Evolutionary conservation across 1,139 yeast species (phyloP).

Genomic region (Saccharomyces hybrid): DNA sequence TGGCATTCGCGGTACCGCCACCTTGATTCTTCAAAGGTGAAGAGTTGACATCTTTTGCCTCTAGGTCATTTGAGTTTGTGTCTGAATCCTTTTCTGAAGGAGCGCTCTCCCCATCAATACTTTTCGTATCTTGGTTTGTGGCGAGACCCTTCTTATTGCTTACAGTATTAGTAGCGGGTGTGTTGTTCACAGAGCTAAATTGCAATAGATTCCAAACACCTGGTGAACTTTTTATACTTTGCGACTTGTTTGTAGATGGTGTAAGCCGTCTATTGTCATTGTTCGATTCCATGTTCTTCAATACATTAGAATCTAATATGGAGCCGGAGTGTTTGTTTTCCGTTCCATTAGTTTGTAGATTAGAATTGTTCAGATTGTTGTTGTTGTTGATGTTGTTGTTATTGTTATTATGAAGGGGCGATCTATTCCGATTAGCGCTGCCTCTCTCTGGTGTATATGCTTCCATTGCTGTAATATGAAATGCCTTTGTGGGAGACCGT

Average conservation of each 20-base stretch:
- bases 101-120: conserved; percentile 1
- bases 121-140: conserved; percentile 1
- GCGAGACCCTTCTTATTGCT: conserved; percentile 5
- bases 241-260: conserved; percentile 8
- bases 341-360: not conserved
- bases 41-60: conserved; percentile 9
- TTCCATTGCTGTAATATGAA: conserved; percentile 53
- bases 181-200: conserved; percentile 47
- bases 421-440: conserved; percentile 34
- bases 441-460: conserved; percentile 84
- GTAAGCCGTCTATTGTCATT: conserved; percentile 4
- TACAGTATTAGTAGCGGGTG: conserved; percentile 18
- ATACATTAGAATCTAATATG: not conserved
- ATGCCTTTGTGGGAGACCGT: conserved; percentile 40
- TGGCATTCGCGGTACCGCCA: not conserved
- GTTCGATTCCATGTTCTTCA: not conserved
- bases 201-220: conserved; percentile 77
- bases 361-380: not conserved
- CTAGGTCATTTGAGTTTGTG: conserved; percentile 3
- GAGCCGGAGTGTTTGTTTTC: not conserved
- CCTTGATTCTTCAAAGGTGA: conserved; percentile 18
- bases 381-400: conserved; percentile 3
- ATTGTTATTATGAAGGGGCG: conserved; percentile 14
- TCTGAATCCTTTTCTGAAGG: conserved; percentile 5
- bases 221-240: conserved; percentile 39